A percentile compares a stretch with the other conserved stretches of the same genome.
phyloP scores from a whole-genome alignment of 306 rosid species.

The Malus fusca region DNA sequence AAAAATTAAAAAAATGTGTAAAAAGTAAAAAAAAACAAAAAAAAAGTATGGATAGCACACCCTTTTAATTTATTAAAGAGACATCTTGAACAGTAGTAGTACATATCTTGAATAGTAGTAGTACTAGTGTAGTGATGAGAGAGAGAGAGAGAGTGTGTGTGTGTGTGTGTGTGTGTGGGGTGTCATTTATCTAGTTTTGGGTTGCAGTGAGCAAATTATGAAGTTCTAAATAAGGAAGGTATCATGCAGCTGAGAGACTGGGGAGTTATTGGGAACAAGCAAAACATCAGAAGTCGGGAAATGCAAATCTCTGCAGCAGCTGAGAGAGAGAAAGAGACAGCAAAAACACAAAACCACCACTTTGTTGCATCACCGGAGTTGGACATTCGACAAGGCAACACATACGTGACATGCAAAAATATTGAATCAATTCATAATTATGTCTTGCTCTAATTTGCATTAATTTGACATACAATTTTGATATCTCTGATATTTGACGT shows the following conservation, averaged over 20 bases:
- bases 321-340: background rate
- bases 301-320: background rate
- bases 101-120: background rate
- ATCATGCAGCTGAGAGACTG: conserved; percentile 34
- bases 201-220: conserved; percentile 20
- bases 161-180: background rate
- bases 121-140: background rate
- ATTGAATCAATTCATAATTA: background rate
- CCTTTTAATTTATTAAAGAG: too few relatives aligned
- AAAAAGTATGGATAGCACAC: fast-evolving
- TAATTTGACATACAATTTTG: background rate
- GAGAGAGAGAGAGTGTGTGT: background rate
- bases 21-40: too few relatives aligned
- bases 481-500: background rate
- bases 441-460: background rate
- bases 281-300: conserved; percentile 28
- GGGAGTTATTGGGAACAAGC: conserved; percentile 63
- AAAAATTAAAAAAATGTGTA: too few relatives aligned
- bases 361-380: background rate
- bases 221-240: conserved; percentile 35
- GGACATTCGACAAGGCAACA: background rate
- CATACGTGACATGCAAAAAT: background rate
- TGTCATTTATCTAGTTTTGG: conserved; percentile 32
- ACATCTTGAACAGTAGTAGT: background rate
- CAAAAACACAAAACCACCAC: background rate